Evolutionary conservation across 2,329 filamentous ascomycete species (phyloP), one percentile per base, ranked within the genome.

Genomic region (Clonostachys solani): DNA sequence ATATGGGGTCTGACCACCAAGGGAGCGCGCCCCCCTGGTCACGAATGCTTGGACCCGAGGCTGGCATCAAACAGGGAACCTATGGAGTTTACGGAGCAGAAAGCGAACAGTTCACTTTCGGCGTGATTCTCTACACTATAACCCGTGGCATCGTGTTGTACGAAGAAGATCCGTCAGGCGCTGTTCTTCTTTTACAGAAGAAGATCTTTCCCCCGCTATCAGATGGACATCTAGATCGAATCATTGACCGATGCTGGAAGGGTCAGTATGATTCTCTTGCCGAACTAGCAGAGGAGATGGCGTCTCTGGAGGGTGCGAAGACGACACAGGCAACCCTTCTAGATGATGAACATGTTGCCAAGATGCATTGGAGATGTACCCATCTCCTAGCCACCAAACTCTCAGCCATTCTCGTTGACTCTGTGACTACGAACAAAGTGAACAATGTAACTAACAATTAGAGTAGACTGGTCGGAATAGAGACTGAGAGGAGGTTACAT

Each of bases 91-190:
- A 38, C 17, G 36, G 36, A 18, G 15, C 36, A 12, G 15, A 18
- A 18, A 38, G 15, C 17, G 36, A 38, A 12, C 36, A 38, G 17
- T 38, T 38, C 33, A 44, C 50, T 2, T 40, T 52, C n/a, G 46
- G 36, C 12, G 48, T 49, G 5, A 44, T 50, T 16, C 10, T 52
- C 16, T 45, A 50, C 33, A 45, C 19, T 16, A 9, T 49, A 5
- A 47, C 36, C 13, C 33, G 36, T 3, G 47, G 50, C n/a, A n/a
- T 41, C 16, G 37, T 44, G 43, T 45, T 43, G 17, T 50, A 49
- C n/a, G 40, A 52, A 16, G 35, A 46, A 9, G 16, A 42, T 29
- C 33, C 9, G 5, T 8, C 29, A 18, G 33, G 37, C 12, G 15
- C 37, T n/a, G 34, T 46, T 35, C 16, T 46, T 43, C 12, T 35